These are phyloP conservation scores for Volvox africanus DNA, from an alignment of 139 green algal genomes.

Conservation along the genomic window DNA sequence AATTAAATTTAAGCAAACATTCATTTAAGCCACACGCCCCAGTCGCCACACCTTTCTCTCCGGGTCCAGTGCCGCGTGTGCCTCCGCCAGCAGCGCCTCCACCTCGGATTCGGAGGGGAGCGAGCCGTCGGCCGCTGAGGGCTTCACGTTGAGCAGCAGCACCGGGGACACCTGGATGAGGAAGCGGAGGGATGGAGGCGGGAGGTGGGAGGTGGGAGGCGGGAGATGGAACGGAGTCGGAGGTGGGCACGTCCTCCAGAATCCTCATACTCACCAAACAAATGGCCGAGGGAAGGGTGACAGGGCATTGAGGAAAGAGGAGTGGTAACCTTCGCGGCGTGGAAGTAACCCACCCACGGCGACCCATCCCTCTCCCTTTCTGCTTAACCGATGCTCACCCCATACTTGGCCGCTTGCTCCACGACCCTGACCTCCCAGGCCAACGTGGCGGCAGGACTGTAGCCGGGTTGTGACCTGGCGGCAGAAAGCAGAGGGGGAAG, in stretches of 20 bases:
- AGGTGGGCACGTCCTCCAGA: too few species aligned
- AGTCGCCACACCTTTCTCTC: not conserved
- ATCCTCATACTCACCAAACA: too few species aligned
- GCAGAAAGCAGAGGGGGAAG: not conserved
- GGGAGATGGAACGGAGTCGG: too few species aligned
- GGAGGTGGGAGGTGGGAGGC: not conserved
- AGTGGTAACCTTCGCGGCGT: too few species aligned
- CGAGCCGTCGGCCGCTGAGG: not conserved
- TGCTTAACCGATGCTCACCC: not conserved
- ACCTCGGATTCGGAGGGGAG: not conserved
- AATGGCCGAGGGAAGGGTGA: too few species aligned
- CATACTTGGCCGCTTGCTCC: conserved; percentile 27
- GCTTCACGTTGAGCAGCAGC: conserved; percentile 38
- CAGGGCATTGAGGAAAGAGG: not conserved
- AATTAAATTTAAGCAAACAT: too few species aligned
- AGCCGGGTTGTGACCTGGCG: conserved; percentile 12
- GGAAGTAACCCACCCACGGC: not conserved
- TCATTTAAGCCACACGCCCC: too few species aligned
- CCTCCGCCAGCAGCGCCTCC: conserved; percentile 10
- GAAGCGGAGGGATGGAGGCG: too few species aligned
- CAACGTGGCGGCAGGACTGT: not conserved
- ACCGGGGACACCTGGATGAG: not conserved
- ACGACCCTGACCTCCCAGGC: not conserved
- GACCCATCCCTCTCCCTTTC: too few species aligned
- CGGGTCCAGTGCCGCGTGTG: not conserved